Conservation (phyloP, 139 green algal genomes). For the Chlorella sp. region DNA sequence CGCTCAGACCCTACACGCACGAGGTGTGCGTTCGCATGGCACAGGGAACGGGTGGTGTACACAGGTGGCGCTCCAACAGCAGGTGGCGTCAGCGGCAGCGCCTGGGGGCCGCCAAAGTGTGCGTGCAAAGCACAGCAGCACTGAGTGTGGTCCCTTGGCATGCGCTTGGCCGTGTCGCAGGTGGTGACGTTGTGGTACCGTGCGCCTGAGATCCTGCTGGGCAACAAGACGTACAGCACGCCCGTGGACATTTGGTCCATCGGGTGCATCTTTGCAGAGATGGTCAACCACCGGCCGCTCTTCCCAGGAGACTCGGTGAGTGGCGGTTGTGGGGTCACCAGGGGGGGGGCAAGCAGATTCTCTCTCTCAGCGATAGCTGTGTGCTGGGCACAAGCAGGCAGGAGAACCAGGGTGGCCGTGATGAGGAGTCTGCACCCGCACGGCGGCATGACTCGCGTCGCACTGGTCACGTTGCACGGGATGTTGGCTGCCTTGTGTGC, state of each 20-base stretch:
- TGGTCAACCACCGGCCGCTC: constrained; percentile 73
- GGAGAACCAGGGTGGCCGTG: too few species aligned
- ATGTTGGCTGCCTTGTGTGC: neutral
- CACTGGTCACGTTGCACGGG: neutral
- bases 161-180: too few species aligned
- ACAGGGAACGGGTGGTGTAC: neutral
- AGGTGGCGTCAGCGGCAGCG: too few species aligned
- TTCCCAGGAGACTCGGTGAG: constrained; percentile 69
- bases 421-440: too few species aligned
- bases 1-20: constrained; percentile 92
- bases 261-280: constrained; percentile 98
- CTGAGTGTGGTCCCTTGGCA: too few species aligned
- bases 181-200: constrained; percentile 97
- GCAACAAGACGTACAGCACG: constrained; percentile 87
- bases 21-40: constrained; percentile 74
- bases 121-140: too few species aligned
- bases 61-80: neutral
- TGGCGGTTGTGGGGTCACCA: neutral
- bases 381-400: too few species aligned
- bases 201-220: constrained; percentile 93
- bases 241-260: constrained; percentile 97
- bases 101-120: too few species aligned
- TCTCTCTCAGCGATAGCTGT: too few species aligned
- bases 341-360: too few species aligned
- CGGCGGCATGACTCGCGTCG: neutral